phyloP scores from a whole-genome alignment of 2,329 filamentous ascomycete genomes.

The Didymella keratinophila region DNA sequence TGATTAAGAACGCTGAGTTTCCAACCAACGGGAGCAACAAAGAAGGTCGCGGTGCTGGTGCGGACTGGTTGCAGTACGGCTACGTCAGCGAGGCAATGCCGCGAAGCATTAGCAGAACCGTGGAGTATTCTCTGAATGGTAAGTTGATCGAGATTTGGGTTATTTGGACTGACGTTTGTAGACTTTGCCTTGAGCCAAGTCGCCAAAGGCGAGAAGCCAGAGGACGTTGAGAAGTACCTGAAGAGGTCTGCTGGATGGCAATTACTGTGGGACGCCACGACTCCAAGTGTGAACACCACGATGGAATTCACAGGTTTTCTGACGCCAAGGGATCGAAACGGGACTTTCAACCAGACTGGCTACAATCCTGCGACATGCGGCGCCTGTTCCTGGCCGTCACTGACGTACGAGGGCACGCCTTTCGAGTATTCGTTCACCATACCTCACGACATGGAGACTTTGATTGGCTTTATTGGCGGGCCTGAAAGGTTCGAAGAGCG shows the following conservation, averaged over 20 bases:
- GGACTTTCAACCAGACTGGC: conserved; percentile 27
- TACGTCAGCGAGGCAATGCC: conserved; percentile 60
- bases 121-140: conserved; percentile 52
- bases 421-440: conserved; percentile 53
- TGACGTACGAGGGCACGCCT: conserved; percentile 51
- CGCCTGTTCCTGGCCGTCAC: conserved; percentile 45
- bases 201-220: conserved; percentile 46
- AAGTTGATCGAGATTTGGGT: not conserved
- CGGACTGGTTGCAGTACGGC: conserved; percentile 70
- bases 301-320: conserved; percentile 31
- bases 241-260: conserved; percentile 43
- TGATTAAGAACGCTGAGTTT: conserved; percentile 72
- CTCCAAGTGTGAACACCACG: conserved; percentile 33
- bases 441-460: conserved; percentile 49
- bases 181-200: conserved; percentile 51
- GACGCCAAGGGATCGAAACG: conserved; percentile 28
- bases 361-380: conserved; percentile 51
- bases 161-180: not conserved
- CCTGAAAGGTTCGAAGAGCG: conserved; percentile 42
- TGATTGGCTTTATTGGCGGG: conserved; percentile 52
- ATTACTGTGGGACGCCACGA: conserved; percentile 26
- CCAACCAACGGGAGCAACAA: conserved; percentile 65
- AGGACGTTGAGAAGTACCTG: conserved; percentile 49
- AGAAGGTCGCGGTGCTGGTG: conserved; percentile 72
- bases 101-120: conserved; percentile 46